A percentile compares a stretch with the other conserved stretches of the same genome.
These are phyloP conservation scores for Fusarium domesticum DNA, from an alignment of 2,329 filamentous ascomycete genomes.

Conservation along the genomic window DNA sequence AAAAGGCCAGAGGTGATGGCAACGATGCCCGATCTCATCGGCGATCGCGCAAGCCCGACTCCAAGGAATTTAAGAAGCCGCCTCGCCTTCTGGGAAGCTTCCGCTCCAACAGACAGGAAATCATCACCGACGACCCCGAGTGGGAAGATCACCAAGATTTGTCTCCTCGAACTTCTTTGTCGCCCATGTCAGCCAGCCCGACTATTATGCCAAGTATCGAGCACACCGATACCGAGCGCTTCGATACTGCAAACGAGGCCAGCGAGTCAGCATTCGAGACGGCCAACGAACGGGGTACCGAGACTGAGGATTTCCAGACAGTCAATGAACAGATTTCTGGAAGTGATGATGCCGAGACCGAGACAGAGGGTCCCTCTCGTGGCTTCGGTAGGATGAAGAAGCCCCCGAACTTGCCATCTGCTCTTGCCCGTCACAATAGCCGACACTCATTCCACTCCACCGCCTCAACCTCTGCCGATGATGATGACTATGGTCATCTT, in stretches of 20 bases:
- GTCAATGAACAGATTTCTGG: slow-evolving; percentile 76
- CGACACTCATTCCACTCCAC: slow-evolving; percentile 78
- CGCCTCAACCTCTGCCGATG: slow-evolving; percentile 80
- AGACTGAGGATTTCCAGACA: slow-evolving; percentile 94
- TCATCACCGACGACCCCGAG: slow-evolving; percentile 74
- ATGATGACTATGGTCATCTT: slow-evolving; percentile 56
- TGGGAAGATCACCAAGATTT: slow-evolving; percentile 76
- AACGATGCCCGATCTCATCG: slow-evolving; percentile 47
- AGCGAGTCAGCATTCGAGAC: slow-evolving; percentile 64
- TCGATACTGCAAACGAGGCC: slow-evolving; percentile 79
- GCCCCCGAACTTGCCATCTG: slow-evolving; percentile 41
- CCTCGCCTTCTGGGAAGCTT: slow-evolving; percentile 72
- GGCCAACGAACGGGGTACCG: slow-evolving; percentile 75
- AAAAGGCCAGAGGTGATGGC: slow-evolving; percentile 60
- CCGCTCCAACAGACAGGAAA: slow-evolving; percentile 71
- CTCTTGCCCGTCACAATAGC: slow-evolving; percentile 43
- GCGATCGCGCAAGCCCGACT: slow-evolving; percentile 61
- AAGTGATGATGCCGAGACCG: slow-evolving; percentile 81
- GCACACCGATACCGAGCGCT: slow-evolving; percentile 59
- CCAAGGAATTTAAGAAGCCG: slow-evolving; percentile 75
- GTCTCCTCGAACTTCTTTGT: slow-evolving; percentile 25
- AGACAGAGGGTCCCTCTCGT: slow-evolving; percentile 68
- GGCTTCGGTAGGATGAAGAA: slow-evolving; percentile 43
- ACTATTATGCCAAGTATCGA: slow-evolving; percentile 16
- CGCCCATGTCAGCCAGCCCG: slow-evolving; percentile 18